phyloP scores from a whole-genome alignment of 2,329 filamentous ascomycete species.

The Phaeosphaeria sp. region DNA sequence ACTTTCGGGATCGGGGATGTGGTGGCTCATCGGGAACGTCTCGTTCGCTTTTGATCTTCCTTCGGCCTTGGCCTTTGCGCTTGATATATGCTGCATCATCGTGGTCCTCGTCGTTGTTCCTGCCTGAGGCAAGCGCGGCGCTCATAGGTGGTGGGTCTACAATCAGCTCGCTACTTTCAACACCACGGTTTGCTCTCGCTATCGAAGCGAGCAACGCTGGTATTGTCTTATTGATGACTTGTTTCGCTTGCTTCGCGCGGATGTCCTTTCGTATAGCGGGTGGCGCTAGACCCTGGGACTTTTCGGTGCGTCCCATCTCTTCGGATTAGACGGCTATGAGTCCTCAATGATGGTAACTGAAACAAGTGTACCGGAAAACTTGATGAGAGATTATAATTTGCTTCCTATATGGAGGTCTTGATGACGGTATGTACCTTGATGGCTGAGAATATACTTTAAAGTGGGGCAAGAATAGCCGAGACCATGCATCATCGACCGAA shows the following conservation, averaged over 20 bases:
- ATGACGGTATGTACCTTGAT: constrained; percentile 4
- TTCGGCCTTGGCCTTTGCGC: constrained; percentile 42
- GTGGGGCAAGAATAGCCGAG: constrained; percentile 1
- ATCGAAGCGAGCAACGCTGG: constrained; percentile 62
- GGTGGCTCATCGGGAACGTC: background rate
- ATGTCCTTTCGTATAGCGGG: constrained; percentile 46
- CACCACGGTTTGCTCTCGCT: constrained; percentile 62
- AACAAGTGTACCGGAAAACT: too few relatives aligned
- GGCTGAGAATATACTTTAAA: background rate
- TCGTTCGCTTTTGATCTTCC: constrained; percentile 29
- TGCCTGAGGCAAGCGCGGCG: constrained; percentile 1
- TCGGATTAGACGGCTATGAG: too few relatives aligned
- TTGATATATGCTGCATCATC: constrained; percentile 35
- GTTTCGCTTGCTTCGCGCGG: constrained; percentile 62
- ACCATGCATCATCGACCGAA: background rate
- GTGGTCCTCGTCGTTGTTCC: background rate
- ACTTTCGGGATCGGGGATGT: constrained; percentile 14
- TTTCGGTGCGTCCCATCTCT: constrained; percentile 46
- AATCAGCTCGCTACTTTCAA: constrained; percentile 60
- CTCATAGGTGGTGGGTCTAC: constrained; percentile 43
- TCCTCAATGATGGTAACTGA: too few relatives aligned
- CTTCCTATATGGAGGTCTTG: background rate
- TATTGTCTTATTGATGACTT: constrained; percentile 66
- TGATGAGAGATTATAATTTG: too few relatives aligned
- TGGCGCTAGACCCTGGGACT: constrained; percentile 47